phyloP scores from a whole-genome alignment of 1,139 yeast species.

The Magnusiomyces tetraspermus region DNA sequence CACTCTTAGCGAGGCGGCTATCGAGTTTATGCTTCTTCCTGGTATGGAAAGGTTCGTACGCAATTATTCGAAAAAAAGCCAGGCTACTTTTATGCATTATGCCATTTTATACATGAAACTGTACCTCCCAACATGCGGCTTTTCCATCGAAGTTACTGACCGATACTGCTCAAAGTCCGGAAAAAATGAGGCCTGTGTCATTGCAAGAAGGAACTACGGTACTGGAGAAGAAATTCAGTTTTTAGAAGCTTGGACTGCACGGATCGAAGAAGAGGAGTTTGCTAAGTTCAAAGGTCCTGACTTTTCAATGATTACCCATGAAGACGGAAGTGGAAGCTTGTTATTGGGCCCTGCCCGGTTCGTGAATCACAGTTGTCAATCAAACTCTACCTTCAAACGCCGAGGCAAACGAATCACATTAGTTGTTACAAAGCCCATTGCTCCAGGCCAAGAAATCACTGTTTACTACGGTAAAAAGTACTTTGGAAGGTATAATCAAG shows the following conservation, averaged over 20 bases:
- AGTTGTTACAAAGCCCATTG: slow-evolving; percentile 31
- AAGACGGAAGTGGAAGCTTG: slow-evolving; percentile 32
- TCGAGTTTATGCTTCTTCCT: slow-evolving; percentile 26
- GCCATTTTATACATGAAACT: slow-evolving; percentile 33
- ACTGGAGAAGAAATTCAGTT: slow-evolving; percentile 33
- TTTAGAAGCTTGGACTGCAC: slow-evolving; percentile 35
- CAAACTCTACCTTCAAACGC: slow-evolving; percentile 36
- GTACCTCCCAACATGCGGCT: slow-evolving; percentile 35
- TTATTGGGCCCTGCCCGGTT: slow-evolving; percentile 44
- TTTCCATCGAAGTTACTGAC: slow-evolving; percentile 38
- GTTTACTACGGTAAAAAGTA: slow-evolving; percentile 37
- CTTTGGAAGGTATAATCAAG: slow-evolving; percentile 36
- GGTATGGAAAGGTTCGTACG: slow-evolving; percentile 27
- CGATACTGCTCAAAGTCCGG: slow-evolving; percentile 26
- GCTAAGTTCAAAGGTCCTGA: slow-evolving; percentile 32
- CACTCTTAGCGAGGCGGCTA: slow-evolving; percentile 22
- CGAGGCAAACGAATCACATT: slow-evolving; percentile 28
- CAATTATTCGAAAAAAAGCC: slow-evolving; percentile 23
- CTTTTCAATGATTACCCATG: slow-evolving; percentile 35
- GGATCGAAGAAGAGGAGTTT: slow-evolving; percentile 32
- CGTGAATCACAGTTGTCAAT: slow-evolving; percentile 40
- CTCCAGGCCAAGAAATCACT: slow-evolving; percentile 40
- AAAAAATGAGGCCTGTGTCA: slow-evolving; percentile 34
- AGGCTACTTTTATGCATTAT: slow-evolving; percentile 34
- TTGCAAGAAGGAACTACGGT: slow-evolving; percentile 30